These are phyloP conservation scores for Juglanconis sp. DNA, from an alignment of 2,329 filamentous ascomycete species.

Conservation along the genomic window DNA sequence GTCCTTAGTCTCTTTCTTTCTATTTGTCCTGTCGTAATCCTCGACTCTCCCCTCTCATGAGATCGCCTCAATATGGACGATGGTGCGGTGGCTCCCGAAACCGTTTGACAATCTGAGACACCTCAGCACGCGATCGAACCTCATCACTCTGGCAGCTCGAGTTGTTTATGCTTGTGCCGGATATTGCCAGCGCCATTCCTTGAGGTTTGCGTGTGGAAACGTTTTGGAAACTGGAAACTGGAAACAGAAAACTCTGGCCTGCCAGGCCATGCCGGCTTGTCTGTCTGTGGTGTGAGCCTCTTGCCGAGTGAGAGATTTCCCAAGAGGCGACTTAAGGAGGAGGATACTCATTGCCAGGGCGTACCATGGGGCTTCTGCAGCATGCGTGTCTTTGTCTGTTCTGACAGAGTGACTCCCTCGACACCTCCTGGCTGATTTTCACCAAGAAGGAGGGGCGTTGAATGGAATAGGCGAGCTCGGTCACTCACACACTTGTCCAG, in stretches of 20 bases:
- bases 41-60: not conserved
- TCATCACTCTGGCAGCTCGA: not conserved
- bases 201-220: conserved; percentile 2
- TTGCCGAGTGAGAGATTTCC: not conserved
- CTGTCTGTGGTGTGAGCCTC: not conserved
- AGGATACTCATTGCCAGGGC: not conserved
- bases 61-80: not conserved
- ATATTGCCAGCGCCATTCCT: not conserved
- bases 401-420: not conserved
- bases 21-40: not conserved
- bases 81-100: not conserved
- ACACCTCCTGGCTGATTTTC: not conserved
- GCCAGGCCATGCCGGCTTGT: not conserved
- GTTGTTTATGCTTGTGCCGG: not conserved
- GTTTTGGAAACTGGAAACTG: not conserved
- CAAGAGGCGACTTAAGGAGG: not conserved
- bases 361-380: not conserved
- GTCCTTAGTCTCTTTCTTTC: not conserved
- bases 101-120: conserved; percentile 6
- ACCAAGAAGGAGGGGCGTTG: not conserved
- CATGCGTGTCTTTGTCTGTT: not conserved
- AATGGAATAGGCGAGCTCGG: not conserved
- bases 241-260: not conserved
- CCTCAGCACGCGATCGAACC: not conserved
- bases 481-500: not conserved